Conservation (phyloP, 1,284 basidiomycete genomes). For the Trichosporon inkin region DNA sequence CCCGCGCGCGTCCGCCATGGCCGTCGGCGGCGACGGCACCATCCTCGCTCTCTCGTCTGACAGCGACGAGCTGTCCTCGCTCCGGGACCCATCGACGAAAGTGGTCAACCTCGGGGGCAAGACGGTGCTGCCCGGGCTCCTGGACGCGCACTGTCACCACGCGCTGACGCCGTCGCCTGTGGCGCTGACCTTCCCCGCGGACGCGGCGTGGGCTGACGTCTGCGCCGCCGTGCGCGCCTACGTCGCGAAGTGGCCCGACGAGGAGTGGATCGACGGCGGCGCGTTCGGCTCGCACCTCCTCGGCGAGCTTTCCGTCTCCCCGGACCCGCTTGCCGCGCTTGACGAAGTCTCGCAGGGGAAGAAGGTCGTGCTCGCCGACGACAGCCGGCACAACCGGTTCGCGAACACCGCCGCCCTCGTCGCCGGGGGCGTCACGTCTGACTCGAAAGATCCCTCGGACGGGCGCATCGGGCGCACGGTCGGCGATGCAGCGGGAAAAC, state of each 20-base stretch:
- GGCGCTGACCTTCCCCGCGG: neutral
- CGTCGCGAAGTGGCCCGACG: neutral
- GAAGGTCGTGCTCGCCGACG: slow-evolving; percentile 6
- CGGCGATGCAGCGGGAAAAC: no score
- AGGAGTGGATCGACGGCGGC: neutral
- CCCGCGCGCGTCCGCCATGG: no score
- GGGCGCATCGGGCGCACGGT: no score
- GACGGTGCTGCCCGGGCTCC: no score
- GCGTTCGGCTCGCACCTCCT: neutral
- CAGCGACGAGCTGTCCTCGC: no score
- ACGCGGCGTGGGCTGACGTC: neutral
- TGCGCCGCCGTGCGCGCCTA: neutral
- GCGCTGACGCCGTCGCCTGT: no score
- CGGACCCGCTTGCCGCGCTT: neutral
- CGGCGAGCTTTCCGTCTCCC: neutral
- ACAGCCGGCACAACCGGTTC: slow-evolving; percentile 3
- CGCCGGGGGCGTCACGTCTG: neutral
- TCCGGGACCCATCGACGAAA: no score
- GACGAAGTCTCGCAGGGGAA: neutral
- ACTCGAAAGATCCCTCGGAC: no score
- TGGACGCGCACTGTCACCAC: no score
- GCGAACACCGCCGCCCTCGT: neutral
- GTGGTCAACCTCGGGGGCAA: no score
- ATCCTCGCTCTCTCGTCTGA: no score
- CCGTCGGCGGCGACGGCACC: no score